Percentiles rank a stretch among this genome's conserved stretches.
phyloP scores from a whole-genome alignment of 345 rosid genomes.

The Lepidium sativum region DNA sequence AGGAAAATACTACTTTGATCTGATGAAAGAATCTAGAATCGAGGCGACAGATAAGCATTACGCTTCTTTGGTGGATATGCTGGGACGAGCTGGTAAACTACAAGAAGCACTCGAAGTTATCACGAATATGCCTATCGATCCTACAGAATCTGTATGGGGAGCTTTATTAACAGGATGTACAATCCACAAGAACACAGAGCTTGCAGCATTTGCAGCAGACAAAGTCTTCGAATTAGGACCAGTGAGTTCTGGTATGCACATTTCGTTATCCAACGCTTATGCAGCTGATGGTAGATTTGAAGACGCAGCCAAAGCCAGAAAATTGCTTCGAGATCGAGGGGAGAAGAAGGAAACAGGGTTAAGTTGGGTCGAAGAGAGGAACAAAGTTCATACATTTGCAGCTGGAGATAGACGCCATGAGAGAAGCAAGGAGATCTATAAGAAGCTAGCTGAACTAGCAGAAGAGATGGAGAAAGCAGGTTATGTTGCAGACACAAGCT shows the following conservation, averaged over 20 bases:
- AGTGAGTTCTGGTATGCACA: slow-evolving; percentile 64
- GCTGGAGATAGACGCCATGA: slow-evolving; percentile 64
- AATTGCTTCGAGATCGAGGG: slow-evolving; percentile 69
- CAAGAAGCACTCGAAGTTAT: slow-evolving; percentile 56
- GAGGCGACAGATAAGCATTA: slow-evolving; percentile 77
- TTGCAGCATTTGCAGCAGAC: slow-evolving; percentile 80
- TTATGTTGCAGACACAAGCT: slow-evolving; percentile 78
- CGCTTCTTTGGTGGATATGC: slow-evolving; percentile 72
- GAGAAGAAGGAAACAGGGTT: slow-evolving; percentile 82
- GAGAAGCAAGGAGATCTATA: slow-evolving; percentile 51
- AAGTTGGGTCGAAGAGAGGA: slow-evolving; percentile 94
- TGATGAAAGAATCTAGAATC: slow-evolving; percentile 57
- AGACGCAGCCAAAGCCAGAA: slow-evolving; percentile 78
- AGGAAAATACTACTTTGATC: slow-evolving; percentile 56
- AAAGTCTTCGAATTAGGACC: slow-evolving; percentile 56
- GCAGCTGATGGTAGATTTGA: slow-evolving; percentile 87
- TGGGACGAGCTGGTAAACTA: slow-evolving; percentile 77
- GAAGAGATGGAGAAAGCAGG: slow-evolving; percentile 79
- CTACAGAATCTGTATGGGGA: slow-evolving; percentile 85
- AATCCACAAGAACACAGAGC: slow-evolving; percentile 55
- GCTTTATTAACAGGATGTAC: slow-evolving; percentile 80
- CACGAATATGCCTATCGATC: slow-evolving; percentile 50
- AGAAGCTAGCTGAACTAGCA: slow-evolving; percentile 65
- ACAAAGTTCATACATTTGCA: slow-evolving; percentile 70
- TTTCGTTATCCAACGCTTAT: slow-evolving; percentile 66